A percentile compares a stretch with the other conserved stretches of the same genome.
These are phyloP conservation scores for Phytophthora brassicae DNA, from an alignment of 352 stramenopile species.

Conservation along the genomic window DNA sequence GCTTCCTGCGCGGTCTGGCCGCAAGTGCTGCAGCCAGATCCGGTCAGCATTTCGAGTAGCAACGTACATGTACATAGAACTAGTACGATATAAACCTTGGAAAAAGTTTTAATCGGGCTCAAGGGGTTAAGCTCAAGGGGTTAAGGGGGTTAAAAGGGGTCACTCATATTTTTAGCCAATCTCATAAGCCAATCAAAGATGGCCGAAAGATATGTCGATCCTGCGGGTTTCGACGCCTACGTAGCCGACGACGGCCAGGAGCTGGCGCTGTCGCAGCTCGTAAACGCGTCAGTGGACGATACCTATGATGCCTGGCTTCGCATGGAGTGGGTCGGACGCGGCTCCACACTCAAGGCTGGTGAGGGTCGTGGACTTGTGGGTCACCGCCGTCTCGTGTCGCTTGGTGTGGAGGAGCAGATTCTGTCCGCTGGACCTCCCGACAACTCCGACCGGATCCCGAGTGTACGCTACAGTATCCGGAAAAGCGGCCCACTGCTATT, in stretches of 20 bases:
- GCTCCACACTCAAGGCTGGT: conserved; percentile 36
- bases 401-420: conserved; percentile 61
- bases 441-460: conserved; percentile 42
- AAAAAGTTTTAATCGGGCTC: too few relatives aligned
- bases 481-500: conserved; percentile 49
- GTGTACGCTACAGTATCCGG: conserved; percentile 49
- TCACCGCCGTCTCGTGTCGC: conserved; percentile 38
- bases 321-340: conserved; percentile 40
- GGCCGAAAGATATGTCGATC: conserved; percentile 43
- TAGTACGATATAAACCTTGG: background rate
- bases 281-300: conserved; percentile 33
- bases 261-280: conserved; percentile 40
- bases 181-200: conserved; percentile 9
- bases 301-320: conserved; percentile 58
- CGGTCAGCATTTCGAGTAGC: conserved; percentile 22
- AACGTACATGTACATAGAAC: background rate
- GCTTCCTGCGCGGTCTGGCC: conserved; percentile 29
- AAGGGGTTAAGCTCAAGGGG: too few relatives aligned
- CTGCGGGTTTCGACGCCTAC: conserved; percentile 43
- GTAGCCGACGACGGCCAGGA: conserved; percentile 55
- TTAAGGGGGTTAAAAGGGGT: too few relatives aligned
- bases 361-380: conserved; percentile 46
- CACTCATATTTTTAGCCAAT: conserved; percentile 20
- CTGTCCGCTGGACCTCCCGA: conserved; percentile 45
- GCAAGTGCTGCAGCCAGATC: conserved; percentile 21